Base-by-base conservation (phyloP, 192 early-diverging fungal species). In the Geranomyces variabilis region DNA sequence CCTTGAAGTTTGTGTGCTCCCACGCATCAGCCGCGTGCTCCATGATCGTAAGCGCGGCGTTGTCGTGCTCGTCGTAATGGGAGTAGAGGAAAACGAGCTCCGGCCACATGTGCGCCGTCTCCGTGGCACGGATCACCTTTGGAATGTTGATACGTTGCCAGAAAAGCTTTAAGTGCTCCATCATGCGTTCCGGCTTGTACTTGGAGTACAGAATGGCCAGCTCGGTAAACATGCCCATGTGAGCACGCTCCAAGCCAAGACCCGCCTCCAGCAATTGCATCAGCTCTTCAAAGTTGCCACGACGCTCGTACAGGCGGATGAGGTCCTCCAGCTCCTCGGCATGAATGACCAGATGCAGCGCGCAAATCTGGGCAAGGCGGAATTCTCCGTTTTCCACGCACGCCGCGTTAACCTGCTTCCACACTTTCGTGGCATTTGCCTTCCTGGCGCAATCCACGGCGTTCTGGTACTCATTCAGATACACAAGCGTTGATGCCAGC, bases 221-320 rank as follows among this genome's bases (percentile, higher is more conserved):
- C 83, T 99, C 97, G 0, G 97, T 99, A 75, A 99, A 99, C 97
- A 99, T 99, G 61, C 97, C 97, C 97, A 99, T 99, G 75, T 99
- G 97, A 10, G 97, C 97, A 63, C 97, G 89, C 82, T 99, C 97
- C 66, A 99, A 79, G 17, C 95, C 95, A 19, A 98, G 78, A 64
- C 96, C 96, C 47, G 93, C 89, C 86, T 99, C 96, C 34, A 99
- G 81, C 59, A 99, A 77, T 26, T 83, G 74, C 69, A 97, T 93
- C 45, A 97, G 80, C 86, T 98, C 95, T 49, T 94, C 91, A 72
- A 97, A 92, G 80, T 92, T 86, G 41, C 97, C 97, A 57, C 87
- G 87, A 41, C 81, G 60, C 78, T 98, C 96, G 79, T 99, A 99
- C 15, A 90, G 76, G 44, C 87, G 83, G 74, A 95, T 91, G 70